Conservation (phyloP, 140 eudicot genomes). For the Cichorium intybus region DNA sequence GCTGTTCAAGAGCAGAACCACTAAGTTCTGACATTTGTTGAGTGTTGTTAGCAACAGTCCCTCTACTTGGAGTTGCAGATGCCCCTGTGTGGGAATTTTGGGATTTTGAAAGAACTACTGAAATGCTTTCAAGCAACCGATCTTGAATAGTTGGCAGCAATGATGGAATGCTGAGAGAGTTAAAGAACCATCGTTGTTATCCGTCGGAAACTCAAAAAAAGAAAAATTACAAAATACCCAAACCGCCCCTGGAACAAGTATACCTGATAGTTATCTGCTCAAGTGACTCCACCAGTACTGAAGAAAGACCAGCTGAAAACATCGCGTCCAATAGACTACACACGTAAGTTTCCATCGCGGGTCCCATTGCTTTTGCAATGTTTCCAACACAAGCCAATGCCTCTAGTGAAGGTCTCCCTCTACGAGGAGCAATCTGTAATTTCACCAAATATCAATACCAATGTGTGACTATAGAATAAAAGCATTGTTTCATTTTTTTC, state of each 20-base stretch:
- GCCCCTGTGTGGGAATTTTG: constrained; percentile 54
- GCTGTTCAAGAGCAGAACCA: constrained; percentile 87
- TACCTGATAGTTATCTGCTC: constrained; percentile 79
- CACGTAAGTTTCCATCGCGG: constrained; percentile 76
- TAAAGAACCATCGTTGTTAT: constrained; percentile 16
- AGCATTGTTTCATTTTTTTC: too few relatives aligned
- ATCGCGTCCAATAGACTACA: constrained; percentile 83
- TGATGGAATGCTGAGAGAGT: constrained; percentile 79
- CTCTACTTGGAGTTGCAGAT: constrained; percentile 48
- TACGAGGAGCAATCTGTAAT: constrained; percentile 94
- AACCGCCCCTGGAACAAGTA: neutral
- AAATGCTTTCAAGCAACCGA: constrained; percentile 79
- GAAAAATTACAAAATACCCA: neutral
- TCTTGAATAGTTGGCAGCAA: constrained; percentile 85
- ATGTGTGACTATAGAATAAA: too few relatives aligned
- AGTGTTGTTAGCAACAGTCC: constrained; percentile 34
- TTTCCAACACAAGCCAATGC: constrained; percentile 98
- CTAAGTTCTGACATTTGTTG: constrained; percentile 71
- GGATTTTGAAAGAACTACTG: constrained; percentile 68
- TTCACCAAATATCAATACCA: constrained; percentile 5
- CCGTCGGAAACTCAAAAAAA: constrained; percentile 18
- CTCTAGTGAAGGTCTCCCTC: constrained; percentile 92
- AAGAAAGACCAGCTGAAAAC: constrained; percentile 89
- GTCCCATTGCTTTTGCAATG: constrained; percentile 96
- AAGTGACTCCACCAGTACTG: constrained; percentile 78